phyloP scores from a whole-genome alignment of 371 early-diverging fungal species.

The Lichtheimia ramosa region DNA sequence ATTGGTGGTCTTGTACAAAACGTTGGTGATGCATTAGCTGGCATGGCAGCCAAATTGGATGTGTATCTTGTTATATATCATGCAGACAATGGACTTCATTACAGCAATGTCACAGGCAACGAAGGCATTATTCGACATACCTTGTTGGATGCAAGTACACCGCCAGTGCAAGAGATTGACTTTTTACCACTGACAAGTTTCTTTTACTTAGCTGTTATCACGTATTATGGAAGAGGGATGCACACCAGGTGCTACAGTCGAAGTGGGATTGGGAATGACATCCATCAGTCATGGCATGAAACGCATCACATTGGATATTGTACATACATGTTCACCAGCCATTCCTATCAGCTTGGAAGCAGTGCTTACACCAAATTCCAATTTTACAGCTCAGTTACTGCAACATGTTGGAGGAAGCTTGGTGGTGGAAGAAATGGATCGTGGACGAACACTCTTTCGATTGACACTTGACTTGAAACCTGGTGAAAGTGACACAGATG shows the following conservation, averaged over 20 bases:
- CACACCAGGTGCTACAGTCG: background rate
- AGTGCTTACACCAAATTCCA: background rate
- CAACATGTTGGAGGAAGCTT: background rate
- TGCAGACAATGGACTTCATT: background rate
- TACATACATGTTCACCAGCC: background rate
- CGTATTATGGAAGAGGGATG: background rate
- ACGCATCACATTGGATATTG: background rate
- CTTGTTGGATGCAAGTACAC: background rate
- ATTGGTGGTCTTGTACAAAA: background rate
- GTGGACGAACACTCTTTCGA: background rate
- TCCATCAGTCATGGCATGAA: background rate
- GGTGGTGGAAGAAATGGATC: background rate
- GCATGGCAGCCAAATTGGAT: constrained; percentile 1
- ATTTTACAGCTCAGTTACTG: background rate
- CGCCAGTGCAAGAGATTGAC: no score
- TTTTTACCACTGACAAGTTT: background rate
- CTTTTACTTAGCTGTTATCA: background rate
- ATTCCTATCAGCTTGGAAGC: background rate
- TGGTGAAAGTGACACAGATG: background rate
- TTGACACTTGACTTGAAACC: background rate
- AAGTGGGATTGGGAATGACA: background rate
- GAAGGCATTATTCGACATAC: background rate
- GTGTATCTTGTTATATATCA: background rate
- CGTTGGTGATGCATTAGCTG: background rate
- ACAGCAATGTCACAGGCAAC: background rate